Evolutionary conservation across 164 flowering plant genomes (phyloP), one percentile per base, ranked within the genome.

Genomic region (Vitis riparia): DNA sequence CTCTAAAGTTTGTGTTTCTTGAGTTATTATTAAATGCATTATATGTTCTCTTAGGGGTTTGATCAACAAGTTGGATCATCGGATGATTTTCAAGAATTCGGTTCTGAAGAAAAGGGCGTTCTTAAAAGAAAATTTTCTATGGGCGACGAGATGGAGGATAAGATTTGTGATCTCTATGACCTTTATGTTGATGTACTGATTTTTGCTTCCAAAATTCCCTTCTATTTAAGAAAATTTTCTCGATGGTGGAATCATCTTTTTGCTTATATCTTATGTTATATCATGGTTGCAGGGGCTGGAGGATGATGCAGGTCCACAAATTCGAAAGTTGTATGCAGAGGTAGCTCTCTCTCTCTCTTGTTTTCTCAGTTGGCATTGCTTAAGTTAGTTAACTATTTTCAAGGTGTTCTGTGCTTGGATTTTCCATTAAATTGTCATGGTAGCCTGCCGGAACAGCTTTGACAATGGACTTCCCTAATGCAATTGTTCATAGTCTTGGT

Each of bases 111-210:
- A 58, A 95, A 83, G 78, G 88, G 78, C 67, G 73, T 70, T 51
- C 51, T 71, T 17, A 89, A 83, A 76, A 80, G 78, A 66, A 89
- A 84, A 71, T 81, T 73, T 70, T 70, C 73, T 53, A 90, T 89
- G 91, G 98, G 91, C 69, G 64, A 82, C 50, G 79, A 83, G 19
- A 55, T 91, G 88, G 98, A 96, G 86, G 97, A 96, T 72, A 93
- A 89, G 76, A 85, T 96, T 59, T 96, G 95, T 77, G 95, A 93
- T 79, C 92, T 96, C 56, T 96, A 91, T 81, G 98, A 96, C 75
- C 87, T 87, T 70, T 96, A 79, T 85, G 88, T 88, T 77, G 98
- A 93, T 84, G 99, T 93, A 82, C 55, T 68, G 12, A 65, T 48
- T 74, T 64, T 2, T 53, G 13, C 68, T 58, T 44, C 37, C 59